Percentiles rank a stretch among this genome's conserved stretches.
Conservation (phyloP, 192 early-diverging fungal genomes). For the Dimargaris cristalligena region DNA sequence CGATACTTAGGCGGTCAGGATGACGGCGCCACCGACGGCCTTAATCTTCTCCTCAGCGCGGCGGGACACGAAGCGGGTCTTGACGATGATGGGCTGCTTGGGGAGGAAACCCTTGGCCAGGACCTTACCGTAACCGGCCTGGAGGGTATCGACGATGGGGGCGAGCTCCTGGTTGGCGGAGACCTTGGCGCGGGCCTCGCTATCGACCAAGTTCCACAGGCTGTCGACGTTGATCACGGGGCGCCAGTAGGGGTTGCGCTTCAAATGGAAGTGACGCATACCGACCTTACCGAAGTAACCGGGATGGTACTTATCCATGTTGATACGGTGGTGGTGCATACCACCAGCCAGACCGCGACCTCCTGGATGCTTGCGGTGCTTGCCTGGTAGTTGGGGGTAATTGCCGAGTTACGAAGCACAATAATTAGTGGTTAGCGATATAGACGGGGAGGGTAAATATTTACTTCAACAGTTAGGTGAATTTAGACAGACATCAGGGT, state of each 20-base stretch:
- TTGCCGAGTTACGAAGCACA: too few species aligned
- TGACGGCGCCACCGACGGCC: conserved; percentile 73
- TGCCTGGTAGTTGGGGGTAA: conserved; percentile 40
- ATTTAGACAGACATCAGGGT: too few species aligned
- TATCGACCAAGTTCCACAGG: conserved; percentile 79
- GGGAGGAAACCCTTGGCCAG: conserved; percentile 86
- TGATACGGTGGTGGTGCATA: conserved; percentile 98
- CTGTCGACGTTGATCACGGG: conserved; percentile 87
- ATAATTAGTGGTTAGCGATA: too few species aligned
- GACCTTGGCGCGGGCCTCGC: conserved; percentile 66
- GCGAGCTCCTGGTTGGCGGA: conserved; percentile 72
- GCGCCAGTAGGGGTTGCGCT: conserved; percentile 69
- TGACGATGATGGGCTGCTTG: conserved; percentile 84
- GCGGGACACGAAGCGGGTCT: conserved; percentile 79
- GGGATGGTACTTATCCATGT: conserved; percentile 99
- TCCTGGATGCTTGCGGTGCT: conserved; percentile 99
- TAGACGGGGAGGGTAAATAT: too few species aligned
- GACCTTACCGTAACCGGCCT: conserved; percentile 86
- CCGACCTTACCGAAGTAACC: conserved; percentile 99
- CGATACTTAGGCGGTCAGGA: conserved; percentile 28
- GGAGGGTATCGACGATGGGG: conserved; percentile 76
- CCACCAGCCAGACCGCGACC: conserved; percentile 99
- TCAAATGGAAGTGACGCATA: conserved; percentile 99
- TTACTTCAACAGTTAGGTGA: too few species aligned
- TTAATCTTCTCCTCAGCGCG: conserved; percentile 98